Conservation (phyloP, 352 stramenopile species). For the Globisporangium emineosum region DNA sequence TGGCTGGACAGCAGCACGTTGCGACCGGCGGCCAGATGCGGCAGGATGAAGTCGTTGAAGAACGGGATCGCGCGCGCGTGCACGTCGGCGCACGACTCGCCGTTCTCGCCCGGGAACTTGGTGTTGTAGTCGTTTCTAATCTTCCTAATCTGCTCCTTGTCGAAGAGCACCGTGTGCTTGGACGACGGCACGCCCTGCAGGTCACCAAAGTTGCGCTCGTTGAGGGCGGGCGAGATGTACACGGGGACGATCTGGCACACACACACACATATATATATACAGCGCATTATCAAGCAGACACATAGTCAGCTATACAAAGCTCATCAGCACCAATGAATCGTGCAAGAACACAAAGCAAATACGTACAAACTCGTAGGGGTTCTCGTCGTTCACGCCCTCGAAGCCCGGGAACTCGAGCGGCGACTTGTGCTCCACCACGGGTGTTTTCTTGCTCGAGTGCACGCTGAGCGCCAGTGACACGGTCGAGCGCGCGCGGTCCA, state of each 20-base stretch:
- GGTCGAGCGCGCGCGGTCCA: slow-evolving; percentile 77
- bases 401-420: slow-evolving; percentile 66
- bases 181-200: slow-evolving; percentile 75
- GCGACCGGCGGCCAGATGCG: slow-evolving; percentile 62
- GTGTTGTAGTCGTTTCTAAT: slow-evolving; percentile 81
- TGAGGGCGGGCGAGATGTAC: slow-evolving; percentile 75
- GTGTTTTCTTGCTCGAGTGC: slow-evolving; percentile 80
- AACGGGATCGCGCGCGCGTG: slow-evolving; percentile 75
- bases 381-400: slow-evolving; percentile 70
- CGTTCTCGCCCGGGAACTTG: slow-evolving; percentile 75
- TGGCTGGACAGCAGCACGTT: slow-evolving; percentile 82
- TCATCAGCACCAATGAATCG: slow-evolving; percentile 12
- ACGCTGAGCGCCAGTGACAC: slow-evolving; percentile 76
- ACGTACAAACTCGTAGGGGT: slow-evolving; percentile 78
- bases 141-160: slow-evolving; percentile 69
- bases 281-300: background rate
- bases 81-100: slow-evolving; percentile 81
- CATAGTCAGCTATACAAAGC: slow-evolving; percentile 2
- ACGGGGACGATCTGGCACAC: slow-evolving; percentile 60
- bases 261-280: slow-evolving; percentile 12
- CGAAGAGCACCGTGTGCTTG: slow-evolving; percentile 69
- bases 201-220: slow-evolving; percentile 84
- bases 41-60: slow-evolving; percentile 73
- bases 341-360: background rate
- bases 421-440: slow-evolving; percentile 71